These are phyloP conservation scores for Stephania cephalantha DNA, from an alignment of 164 flowering plant genomes.

Conservation along the genomic window DNA sequence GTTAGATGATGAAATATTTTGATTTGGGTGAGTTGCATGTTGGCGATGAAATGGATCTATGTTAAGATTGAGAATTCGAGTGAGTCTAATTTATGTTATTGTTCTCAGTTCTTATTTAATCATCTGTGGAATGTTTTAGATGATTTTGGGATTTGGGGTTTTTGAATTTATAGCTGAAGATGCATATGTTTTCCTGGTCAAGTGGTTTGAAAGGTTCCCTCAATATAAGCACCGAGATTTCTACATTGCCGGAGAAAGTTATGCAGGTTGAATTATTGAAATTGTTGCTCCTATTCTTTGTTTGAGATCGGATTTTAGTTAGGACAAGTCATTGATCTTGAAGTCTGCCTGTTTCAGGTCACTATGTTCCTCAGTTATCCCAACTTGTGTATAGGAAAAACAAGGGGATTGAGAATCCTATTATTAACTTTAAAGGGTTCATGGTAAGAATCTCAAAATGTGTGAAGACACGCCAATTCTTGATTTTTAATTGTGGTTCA, in stretches of 20 bases:
- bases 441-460: slow-evolving; percentile 42
- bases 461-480: background rate
- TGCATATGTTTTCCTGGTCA: slow-evolving; percentile 75
- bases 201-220: slow-evolving; percentile 92
- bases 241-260: slow-evolving; percentile 97
- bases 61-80: background rate
- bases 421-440: slow-evolving; percentile 81
- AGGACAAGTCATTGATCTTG: background rate
- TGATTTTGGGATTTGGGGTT: slow-evolving; percentile 24
- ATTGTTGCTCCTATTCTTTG: background rate
- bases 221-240: slow-evolving; percentile 88
- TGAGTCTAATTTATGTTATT: background rate
- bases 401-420: slow-evolving; percentile 60
- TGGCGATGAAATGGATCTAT: background rate
- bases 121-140: background rate
- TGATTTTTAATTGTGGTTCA: background rate
- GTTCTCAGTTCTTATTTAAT: background rate
- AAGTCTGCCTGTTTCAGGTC: slow-evolving; percentile 52
- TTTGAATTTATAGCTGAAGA: slow-evolving; percentile 69
- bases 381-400: slow-evolving; percentile 59
- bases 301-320: background rate
- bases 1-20: slow-evolving; percentile 22
- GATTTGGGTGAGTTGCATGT: background rate
- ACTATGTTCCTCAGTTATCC: slow-evolving; percentile 92
- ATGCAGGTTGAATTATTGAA: slow-evolving; percentile 55